Percentiles rank a stretch among this genome's conserved stretches.
These are phyloP conservation scores for Botrytis squamosa DNA, from an alignment of 2,329 filamentous ascomycete species.

Conservation along the genomic window DNA sequence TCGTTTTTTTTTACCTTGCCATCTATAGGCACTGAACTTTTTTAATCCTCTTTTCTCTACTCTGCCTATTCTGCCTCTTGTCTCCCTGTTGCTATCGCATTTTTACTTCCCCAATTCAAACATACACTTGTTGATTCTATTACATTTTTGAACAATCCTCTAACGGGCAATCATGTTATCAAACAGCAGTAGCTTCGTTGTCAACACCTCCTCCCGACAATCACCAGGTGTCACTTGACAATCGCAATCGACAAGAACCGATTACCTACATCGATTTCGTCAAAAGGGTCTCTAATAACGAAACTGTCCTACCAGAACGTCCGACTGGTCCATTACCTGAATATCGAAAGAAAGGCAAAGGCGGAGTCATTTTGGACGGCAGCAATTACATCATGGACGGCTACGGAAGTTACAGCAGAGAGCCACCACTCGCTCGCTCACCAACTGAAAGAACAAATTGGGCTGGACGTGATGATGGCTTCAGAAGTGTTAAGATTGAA, in stretches of 20 bases:
- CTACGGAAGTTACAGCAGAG: slow-evolving; percentile 37
- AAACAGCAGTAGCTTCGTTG: slow-evolving; percentile 39
- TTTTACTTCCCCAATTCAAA: slow-evolving; percentile 23
- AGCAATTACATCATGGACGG: slow-evolving; percentile 32
- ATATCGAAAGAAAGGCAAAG: slow-evolving; percentile 17
- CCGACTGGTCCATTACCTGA: slow-evolving; percentile 3
- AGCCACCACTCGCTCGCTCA: slow-evolving; percentile 37
- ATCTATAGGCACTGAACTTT: slow-evolving; percentile 31
- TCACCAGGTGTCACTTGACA: slow-evolving; percentile 38
- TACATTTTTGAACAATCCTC: slow-evolving; percentile 38
- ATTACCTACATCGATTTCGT: slow-evolving; percentile 24
- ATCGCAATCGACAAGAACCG: slow-evolving; percentile 32
- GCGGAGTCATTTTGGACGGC: slow-evolving; percentile 19
- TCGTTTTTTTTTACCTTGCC: slow-evolving; percentile 24
- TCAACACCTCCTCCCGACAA: slow-evolving; percentile 31
- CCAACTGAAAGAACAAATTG: slow-evolving; percentile 39
- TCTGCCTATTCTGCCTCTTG: slow-evolving; percentile 21
- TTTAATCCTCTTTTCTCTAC: slow-evolving; percentile 28
- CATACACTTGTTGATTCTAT: slow-evolving; percentile 25
- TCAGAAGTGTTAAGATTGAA: slow-evolving; percentile 24
- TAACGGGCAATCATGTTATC: slow-evolving; percentile 42
- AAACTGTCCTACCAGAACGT: slow-evolving; percentile 24
- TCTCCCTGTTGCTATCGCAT: slow-evolving; percentile 20
- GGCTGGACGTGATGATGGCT: slow-evolving; percentile 36
- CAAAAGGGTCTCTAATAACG: slow-evolving; percentile 24